Percentiles rank a stretch among this genome's conserved stretches.
These are phyloP conservation scores for Hypericum androsaemum DNA, from an alignment of 345 rosid genomes.

Conservation along the genomic window DNA sequence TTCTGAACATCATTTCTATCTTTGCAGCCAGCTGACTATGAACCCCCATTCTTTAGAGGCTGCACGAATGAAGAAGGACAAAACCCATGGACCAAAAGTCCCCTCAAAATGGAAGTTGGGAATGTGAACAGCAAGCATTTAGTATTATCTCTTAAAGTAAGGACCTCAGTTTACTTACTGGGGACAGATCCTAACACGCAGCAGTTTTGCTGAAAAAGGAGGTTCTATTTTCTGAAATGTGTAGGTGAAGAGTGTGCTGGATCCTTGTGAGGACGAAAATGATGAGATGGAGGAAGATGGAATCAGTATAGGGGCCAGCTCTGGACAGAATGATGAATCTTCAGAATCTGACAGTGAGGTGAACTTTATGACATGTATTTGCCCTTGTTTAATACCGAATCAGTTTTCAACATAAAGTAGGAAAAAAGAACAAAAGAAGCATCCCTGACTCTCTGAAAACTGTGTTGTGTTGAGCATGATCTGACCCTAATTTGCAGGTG, in stretches of 20 bases:
- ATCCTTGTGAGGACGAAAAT: slow-evolving; percentile 91
- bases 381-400: no score
- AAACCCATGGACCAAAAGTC: slow-evolving; percentile 72
- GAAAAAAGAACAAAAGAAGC: no score
- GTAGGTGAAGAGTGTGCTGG: slow-evolving; percentile 96
- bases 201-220: no score
- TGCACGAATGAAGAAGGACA: slow-evolving; percentile 78
- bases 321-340: slow-evolving; percentile 44
- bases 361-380: slow-evolving; percentile 1
- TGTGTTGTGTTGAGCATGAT: not conserved
- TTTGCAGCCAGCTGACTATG: slow-evolving; percentile 77
- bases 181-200: not conserved
- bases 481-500: slow-evolving; percentile 38
- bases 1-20: not conserved
- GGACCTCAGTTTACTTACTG: slow-evolving; percentile 2
- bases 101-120: slow-evolving; percentile 92
- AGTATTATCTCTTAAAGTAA: slow-evolving; percentile 75
- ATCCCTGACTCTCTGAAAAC: not conserved
- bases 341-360: slow-evolving; percentile 90
- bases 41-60: slow-evolving; percentile 90
- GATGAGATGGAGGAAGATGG: slow-evolving; percentile 61
- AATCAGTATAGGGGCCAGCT: slow-evolving; percentile 55
- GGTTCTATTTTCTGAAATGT: slow-evolving; percentile 6
- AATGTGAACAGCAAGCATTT: slow-evolving; percentile 95
- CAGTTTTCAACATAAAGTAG: no score